A percentile compares a stretch with the other conserved stretches of the same genome.
phyloP scores from a whole-genome alignment of 2,329 filamentous ascomycete genomes.

The Dactylellina parvicollis region DNA sequence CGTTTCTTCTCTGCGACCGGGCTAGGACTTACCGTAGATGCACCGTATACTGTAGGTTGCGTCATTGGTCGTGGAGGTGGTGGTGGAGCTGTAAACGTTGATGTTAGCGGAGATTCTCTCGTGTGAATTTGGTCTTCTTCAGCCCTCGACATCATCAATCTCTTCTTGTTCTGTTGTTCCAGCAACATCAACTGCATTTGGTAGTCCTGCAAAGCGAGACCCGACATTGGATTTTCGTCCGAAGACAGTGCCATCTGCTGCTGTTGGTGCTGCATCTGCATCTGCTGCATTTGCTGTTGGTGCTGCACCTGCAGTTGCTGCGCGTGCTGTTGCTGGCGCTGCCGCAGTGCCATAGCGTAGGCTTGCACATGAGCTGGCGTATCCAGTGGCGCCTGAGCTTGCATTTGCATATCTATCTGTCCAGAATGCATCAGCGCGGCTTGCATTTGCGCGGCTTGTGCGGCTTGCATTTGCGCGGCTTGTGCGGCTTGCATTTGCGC shows the following conservation, averaged over 20 bases:
- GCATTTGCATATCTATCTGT: too few relatives aligned
- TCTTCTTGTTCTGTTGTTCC: slow-evolving; percentile 56
- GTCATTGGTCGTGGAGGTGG: neutral
- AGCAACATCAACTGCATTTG: slow-evolving; percentile 56
- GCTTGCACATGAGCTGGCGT: too few relatives aligned
- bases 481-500: too few relatives aligned
- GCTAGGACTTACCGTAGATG: neutral
- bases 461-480: too few relatives aligned
- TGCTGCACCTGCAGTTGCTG: neutral
- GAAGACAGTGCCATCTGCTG: neutral
- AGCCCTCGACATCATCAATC: slow-evolving; percentile 50
- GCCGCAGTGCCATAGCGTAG: neutral
- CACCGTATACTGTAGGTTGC: neutral
- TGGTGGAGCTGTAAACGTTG: neutral
- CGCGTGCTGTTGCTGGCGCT: neutral
- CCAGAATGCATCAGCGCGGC: too few relatives aligned
- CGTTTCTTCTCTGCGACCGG: too few relatives aligned
- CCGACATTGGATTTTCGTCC: neutral
- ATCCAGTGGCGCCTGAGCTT: too few relatives aligned
- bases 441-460: too few relatives aligned
- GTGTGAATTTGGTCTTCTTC: slow-evolving; percentile 6
- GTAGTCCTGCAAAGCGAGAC: slow-evolving; percentile 52
- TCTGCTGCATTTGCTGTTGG: neutral
- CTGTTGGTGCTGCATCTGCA: neutral
- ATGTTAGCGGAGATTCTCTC: neutral